Evolutionary conservation across 169 alveolate species (phyloP), one percentile per base, ranked within the genome.

Genomic region (Eimeria mitis): DNA sequence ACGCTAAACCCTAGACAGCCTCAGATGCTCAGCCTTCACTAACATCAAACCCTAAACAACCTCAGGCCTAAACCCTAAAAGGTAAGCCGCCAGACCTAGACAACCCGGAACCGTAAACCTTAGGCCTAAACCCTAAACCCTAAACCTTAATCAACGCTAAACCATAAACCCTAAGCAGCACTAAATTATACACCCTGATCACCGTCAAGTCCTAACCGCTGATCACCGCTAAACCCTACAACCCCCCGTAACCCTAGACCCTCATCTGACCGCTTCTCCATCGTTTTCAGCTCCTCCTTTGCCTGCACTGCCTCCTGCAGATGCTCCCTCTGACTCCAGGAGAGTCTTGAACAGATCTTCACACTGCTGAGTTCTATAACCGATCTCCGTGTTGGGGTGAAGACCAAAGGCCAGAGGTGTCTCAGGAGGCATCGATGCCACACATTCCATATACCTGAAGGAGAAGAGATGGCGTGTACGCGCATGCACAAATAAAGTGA

Each of bases 351-450:
- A 91, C 42, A 91, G 63, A 37, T 59, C 91, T 31, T 65, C 70
- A 71, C 95, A 91, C 75, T 91, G 95, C 87, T 91, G 91, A 47
- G 97, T 97, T 47, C 97, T 91, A 95, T 96, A 97, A 40, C 97
- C 98, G 79, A 98, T 98, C 97, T 98, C 99, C 44, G 99, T 99
- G 97, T 99, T 99, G 54, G 99, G 99, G 95, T 99, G 99, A 97
- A 99, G 97, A 47, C 99, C 99, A 96, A 97, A 99, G 91, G 99
- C 98, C 34, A 98, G 97, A 28, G 99, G 99, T 76, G 99, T 98
- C 97, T 98, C 99, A 73, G 97, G 95, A 44, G 99, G 98, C 89
- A 97, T 94, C 23, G 97, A 97, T 19, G 97, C 97, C 76, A 98
- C 97, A 94, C 98, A 97, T 89, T 98, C 98, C 89, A 97, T 94